Evolutionary conservation across 1,284 basidiomycete species (phyloP), one percentile per base, ranked within the genome.

Genomic region (Macrocystidia cucumis): DNA sequence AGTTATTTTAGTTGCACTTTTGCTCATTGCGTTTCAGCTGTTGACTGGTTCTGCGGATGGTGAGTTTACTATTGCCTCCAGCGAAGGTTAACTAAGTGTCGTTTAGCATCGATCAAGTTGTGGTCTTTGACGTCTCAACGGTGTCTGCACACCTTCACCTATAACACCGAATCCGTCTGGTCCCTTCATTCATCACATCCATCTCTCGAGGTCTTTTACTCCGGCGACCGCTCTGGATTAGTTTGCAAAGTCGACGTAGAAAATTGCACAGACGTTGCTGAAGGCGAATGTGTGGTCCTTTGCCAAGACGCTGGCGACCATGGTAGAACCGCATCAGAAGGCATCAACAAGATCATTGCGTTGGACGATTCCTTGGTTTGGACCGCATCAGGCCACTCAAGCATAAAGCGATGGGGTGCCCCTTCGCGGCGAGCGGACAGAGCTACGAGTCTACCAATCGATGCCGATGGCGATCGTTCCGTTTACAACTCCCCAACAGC

Each of bases 81-180:
- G 13, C 21, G 24, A 19, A 21, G 39, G 28, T 45, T 49, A 40
- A 13, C 30, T 17, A 2, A 22, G 9, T n/a, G 24, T 27, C 3
- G 22, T 17, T 26, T 42, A 77, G 79, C 82, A 4, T 87, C 88
- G 2, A 73, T 88, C 51, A 91, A 92, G 49, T 73, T 98, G 7
- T 98, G 95, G 95, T 97, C 92, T 0, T 65, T 98, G 8, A 54
- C 70, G 0, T 82, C 87, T 7, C 93, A 97, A 55, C 72, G 88
- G 8, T 96, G 91, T 53, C 62, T 98, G 9, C 91, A 98, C 51
- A 98, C 95, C 1, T 98, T 98, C 62, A 88, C 87, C 1, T 87
- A 98, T 54, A 96, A 98, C 56, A 80, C 86, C 9, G 91, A 92
- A 40, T 92, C 91, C 11, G 91, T 98, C 21, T 98, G 96, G 95